Conservation (phyloP, 1,139 yeast species). For the Geotrichum candidum region DNA sequence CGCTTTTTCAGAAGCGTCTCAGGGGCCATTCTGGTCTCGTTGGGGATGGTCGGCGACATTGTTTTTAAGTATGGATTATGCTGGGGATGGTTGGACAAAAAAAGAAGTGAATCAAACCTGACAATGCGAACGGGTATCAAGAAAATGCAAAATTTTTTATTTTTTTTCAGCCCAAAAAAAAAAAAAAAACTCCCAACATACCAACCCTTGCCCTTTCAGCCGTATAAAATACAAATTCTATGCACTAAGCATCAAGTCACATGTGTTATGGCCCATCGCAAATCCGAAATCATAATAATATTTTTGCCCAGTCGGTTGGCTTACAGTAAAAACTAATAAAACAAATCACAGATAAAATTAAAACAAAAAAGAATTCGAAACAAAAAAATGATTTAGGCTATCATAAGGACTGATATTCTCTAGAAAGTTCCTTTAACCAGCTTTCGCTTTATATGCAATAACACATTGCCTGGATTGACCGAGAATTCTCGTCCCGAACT, state of each 20-base stretch:
- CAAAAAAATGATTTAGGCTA: too few relatives aligned
- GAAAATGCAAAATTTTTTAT: not conserved
- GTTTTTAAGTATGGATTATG: not conserved
- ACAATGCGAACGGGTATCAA: not conserved
- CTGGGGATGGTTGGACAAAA: too few relatives aligned
- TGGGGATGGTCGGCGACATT: conserved; percentile 9
- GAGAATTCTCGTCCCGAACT: too few relatives aligned
- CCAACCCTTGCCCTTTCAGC: not conserved
- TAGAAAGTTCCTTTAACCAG: too few relatives aligned
- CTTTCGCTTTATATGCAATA: too few relatives aligned
- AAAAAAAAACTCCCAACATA: not conserved
- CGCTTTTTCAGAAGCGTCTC: conserved; percentile 95
- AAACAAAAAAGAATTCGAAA: too few relatives aligned
- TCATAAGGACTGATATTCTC: too few relatives aligned
- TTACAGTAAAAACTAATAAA: too few relatives aligned
- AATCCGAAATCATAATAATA: too few relatives aligned
- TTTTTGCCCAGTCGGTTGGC: too few relatives aligned
- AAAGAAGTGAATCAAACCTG: not conserved
- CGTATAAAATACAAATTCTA: not conserved
- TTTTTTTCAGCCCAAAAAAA: not conserved
- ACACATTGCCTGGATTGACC: too few relatives aligned
- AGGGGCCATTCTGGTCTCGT: conserved; percentile 46
- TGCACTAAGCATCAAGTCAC: not conserved
- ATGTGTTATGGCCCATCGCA: not conserved
- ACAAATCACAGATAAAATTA: too few relatives aligned